Evolutionary conservation across 495 filamentous ascomycete species (phyloP), one percentile per base, ranked within the genome.

Genomic region (Evansstolkia leycettana): DNA sequence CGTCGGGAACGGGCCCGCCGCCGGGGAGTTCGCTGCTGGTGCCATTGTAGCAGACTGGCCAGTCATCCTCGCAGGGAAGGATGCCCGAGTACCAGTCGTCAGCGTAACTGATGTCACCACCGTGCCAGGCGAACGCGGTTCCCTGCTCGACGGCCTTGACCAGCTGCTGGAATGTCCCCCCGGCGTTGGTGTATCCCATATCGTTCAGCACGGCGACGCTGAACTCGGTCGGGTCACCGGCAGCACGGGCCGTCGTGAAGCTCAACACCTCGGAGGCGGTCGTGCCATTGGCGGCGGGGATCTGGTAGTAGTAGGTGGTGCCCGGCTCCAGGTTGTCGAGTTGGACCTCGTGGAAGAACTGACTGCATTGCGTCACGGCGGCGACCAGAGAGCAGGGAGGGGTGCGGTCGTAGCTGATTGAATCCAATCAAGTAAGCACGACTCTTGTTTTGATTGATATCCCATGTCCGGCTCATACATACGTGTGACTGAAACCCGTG

Each of bases 21-120:
- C 49, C 54, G 7, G 52, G 54, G 7, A 69, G 49, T 33, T 41
- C 29, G 25, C 46, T 63, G 25, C 47, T 55, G 7, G 64, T 59
- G 23, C 68, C 68, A 39, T 70, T 70, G 42, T 70, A 72, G 55
- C 68, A 72, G 7, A 72, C 62, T 2, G 64, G 60, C 67, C 68
- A 72, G 43, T 57, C 49, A 32, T 51, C 40, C 28, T 45, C 55
- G 38, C 68, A 72, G 17, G 68, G 60, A 17, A 72, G 48, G 29
- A 70, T 64, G 9, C 67, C 68, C 13, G 59, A 63, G 28, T 60
- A 69, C 60, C 63, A 65, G 35, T 67, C 61, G 42, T 67, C 65
- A 13, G 65, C 65, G 36, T 70, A 70, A 33, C 52, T 57, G 33
- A 70, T 45, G 31, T 70, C 65, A 31, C 65, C 65, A 28, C 64